Percentiles rank a stretch among this genome's conserved stretches.
These are phyloP conservation scores for Cocos nucifera DNA, from an alignment of 176 grass and related monocot genomes.

Conservation along the genomic window DNA sequence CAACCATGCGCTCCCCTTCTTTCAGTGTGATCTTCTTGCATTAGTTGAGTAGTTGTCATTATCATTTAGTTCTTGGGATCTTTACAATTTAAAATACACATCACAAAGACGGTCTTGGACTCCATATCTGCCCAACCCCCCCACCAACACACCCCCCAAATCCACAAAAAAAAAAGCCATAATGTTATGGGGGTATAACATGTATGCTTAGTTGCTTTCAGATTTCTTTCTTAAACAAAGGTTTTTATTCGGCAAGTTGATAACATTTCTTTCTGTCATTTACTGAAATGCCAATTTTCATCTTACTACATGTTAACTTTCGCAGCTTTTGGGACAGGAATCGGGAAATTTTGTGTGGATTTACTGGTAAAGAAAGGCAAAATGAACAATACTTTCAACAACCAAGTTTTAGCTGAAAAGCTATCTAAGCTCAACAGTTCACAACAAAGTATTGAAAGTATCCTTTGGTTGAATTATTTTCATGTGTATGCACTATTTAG, in stretches of 20 bases:
- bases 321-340: conserved; percentile 12
- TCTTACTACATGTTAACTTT: neutral
- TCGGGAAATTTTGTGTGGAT: conserved; percentile 10
- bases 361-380: conserved; percentile 17
- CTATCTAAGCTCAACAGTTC: conserved; percentile 81
- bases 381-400: conserved; percentile 56
- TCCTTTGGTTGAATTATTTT: conserved; percentile 37
- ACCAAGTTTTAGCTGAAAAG: conserved; percentile 74
- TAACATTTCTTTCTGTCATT: neutral
- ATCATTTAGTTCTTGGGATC: too few relatives aligned
- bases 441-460: conserved; percentile 89
- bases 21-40: too few relatives aligned
- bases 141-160: too few relatives aligned
- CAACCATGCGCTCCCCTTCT: too few relatives aligned
- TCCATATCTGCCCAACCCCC: too few relatives aligned
- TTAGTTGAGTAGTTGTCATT: too few relatives aligned
- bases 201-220: too few relatives aligned
- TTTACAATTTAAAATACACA: too few relatives aligned
- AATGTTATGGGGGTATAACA: too few relatives aligned
- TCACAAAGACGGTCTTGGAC: too few relatives aligned
- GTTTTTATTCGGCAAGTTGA: neutral
- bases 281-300: conserved; percentile 1
- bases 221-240: too few relatives aligned
- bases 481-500: neutral
- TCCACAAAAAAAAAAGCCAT: too few relatives aligned